Evolutionary conservation across 768 basidiomycete species (phyloP), one percentile per base, ranked within the genome.

Genomic region (Leccinum subgranulosum): DNA sequence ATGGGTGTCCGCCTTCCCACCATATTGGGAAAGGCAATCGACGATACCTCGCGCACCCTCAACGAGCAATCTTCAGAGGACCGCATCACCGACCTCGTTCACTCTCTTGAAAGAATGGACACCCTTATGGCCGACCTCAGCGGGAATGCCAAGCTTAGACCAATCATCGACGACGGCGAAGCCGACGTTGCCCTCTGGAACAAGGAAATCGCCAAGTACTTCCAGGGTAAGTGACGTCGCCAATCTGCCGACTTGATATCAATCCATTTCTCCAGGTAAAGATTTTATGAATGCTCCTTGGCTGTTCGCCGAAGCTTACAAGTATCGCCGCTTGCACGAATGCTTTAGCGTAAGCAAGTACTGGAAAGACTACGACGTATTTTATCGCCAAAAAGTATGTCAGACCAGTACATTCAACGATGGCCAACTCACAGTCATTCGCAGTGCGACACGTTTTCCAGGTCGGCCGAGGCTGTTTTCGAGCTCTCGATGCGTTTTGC

Each of bases 1-100:
- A 97, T 97, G 94, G 91, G 92, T 59, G 86, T 89, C n/a, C 87
- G 95, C 49, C 84, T 97, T 25, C 95, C 95, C 2, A 96, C 95
- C 41, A 98, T 98, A 61, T 79, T 97, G 49, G 92, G 93, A 62
- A 98, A 97, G 75, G 95, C 91, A 12, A 94, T 97, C 66, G 94
- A 95, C 66, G 95, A 98, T 68, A 80, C 87, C 9, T 89, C 88
- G 54, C 84, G 86, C 64, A 97, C 94, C 27, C 82, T 97, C 64
- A 96, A 97, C 74, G 86, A 88, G 6, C 81, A 92, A 73, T 88
- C 84, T 43, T 78, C 83, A 23, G 94, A 96, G 70, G 93, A 97
- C 60, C 79, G 78, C 47, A 83, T 97, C 64, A 76, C 88, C 58
- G 95, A 98, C 71, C 85, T 98, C 60, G 85, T 86, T 60, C 77